Evolutionary conservation across 225 moss, liverwort and hornwort species (phyloP).

Genomic region (Sphagnum tenellum): DNA sequence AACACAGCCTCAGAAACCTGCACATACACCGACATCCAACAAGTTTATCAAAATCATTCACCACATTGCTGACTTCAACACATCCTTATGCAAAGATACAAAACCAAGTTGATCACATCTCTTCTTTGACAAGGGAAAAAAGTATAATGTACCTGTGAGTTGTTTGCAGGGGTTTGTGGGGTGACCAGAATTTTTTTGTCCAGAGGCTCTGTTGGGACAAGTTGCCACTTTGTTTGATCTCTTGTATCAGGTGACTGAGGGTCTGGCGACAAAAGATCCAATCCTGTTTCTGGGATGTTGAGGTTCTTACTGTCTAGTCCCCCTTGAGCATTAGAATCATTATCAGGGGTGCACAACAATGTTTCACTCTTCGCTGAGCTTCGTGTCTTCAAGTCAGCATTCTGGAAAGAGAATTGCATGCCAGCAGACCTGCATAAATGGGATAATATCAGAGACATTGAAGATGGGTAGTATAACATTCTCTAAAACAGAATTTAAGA

Average conservation of each 20-base stretch:
- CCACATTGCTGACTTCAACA: neutral
- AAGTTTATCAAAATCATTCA: neutral
- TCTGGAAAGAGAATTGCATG: conserved; percentile 47
- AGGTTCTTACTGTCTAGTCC: too few relatives aligned
- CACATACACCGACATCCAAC: conserved; percentile 1
- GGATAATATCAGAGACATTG: too few relatives aligned
- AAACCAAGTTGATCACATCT: conserved; percentile 13
- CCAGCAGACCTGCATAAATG: conserved; percentile 28
- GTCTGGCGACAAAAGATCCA: too few relatives aligned
- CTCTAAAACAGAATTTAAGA: too few relatives aligned
- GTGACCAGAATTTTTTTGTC: conserved; percentile 23
- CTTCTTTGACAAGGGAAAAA: neutral
- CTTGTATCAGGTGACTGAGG: too few relatives aligned
- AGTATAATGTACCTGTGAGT: too few relatives aligned
- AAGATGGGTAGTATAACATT: too few relatives aligned
- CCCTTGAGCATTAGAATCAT: too few relatives aligned
- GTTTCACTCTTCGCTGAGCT: conserved; percentile 17
- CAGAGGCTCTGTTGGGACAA: conserved; percentile 12
- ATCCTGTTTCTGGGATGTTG: too few relatives aligned
- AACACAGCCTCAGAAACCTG: conserved; percentile 48
- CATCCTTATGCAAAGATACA: neutral
- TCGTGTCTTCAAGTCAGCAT: conserved; percentile 17
- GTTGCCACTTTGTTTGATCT: conserved; percentile 11
- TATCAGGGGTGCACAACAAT: conserved; percentile 5
- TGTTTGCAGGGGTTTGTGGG: conserved; percentile 3